A percentile compares a stretch with the other conserved stretches of the same genome.
phyloP scores from a whole-genome alignment of 2,329 filamentous ascomycete species.

The Penicillium crustosum region DNA sequence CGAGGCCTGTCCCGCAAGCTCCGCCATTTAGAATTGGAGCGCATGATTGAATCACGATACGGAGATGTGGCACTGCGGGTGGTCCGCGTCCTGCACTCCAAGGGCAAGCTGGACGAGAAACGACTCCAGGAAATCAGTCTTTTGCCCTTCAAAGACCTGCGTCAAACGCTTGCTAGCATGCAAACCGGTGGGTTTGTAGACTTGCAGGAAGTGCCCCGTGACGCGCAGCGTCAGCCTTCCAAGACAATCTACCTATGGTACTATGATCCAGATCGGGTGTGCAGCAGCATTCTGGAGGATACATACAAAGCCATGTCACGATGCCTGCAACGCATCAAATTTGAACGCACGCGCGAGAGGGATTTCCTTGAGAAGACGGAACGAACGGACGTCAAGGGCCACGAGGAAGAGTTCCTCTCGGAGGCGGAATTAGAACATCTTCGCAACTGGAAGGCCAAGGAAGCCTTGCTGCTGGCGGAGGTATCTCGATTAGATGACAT shows the following conservation, averaged over 20 bases:
- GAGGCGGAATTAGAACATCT: conserved; percentile 70
- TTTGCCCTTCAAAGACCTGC: conserved; percentile 81
- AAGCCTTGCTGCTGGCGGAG: conserved; percentile 74
- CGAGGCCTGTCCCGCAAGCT: conserved; percentile 68
- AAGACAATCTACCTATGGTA: conserved; percentile 90
- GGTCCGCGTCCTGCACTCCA: conserved; percentile 78
- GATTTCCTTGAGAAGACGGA: conserved; percentile 78
- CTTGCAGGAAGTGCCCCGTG: conserved; percentile 89
- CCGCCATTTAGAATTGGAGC: conserved; percentile 76
- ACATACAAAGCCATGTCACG: conserved; percentile 89
- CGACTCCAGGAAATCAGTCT: conserved; percentile 76
- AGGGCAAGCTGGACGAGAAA: conserved; percentile 95
- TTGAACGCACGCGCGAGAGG: conserved; percentile 70
- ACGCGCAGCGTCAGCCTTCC: conserved; percentile 75
- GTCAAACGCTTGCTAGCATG: conserved; percentile 79
- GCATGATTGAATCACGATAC: conserved; percentile 74
- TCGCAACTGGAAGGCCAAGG: conserved; percentile 60
- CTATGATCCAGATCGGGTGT: conserved; percentile 74
- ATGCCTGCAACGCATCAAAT: conserved; percentile 74
- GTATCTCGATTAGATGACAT: conserved; percentile 80
- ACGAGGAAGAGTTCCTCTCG: conserved; percentile 76
- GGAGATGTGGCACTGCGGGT: conserved; percentile 76
- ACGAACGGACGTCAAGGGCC: conserved; percentile 79
- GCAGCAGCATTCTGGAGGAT: conserved; percentile 70
- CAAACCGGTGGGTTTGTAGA: conserved; percentile 84